Percentiles rank a stretch among this genome's conserved stretches.
Evolutionary conservation across 257 asterid genomes (phyloP).

Genomic region (Linderniella brevidens): DNA sequence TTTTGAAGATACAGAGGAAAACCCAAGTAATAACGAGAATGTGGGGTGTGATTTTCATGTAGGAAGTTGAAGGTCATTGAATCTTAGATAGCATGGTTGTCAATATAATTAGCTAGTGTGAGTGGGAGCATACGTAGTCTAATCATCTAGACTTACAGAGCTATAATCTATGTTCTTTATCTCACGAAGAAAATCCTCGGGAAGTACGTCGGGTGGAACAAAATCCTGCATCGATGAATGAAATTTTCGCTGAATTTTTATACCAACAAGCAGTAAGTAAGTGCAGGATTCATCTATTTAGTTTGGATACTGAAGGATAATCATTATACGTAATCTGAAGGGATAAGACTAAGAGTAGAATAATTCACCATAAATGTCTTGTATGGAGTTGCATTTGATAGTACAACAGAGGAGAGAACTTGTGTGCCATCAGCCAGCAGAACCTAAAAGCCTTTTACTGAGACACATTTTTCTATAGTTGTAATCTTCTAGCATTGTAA

Average conservation of each 20-base stretch:
- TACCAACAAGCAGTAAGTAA: too few relatives aligned
- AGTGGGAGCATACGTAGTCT: background rate
- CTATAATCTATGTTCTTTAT: constrained; percentile 68
- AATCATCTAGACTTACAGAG: constrained; percentile 49
- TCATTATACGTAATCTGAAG: constrained; percentile 6
- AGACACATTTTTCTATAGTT: constrained; percentile 10
- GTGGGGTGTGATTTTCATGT: too few relatives aligned
- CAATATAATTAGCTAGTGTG: background rate
- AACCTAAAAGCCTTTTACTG: constrained; percentile 38
- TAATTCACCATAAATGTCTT: constrained; percentile 72
- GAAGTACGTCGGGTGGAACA: constrained; percentile 58
- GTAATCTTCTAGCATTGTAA: constrained; percentile 5
- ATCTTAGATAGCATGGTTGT: background rate
- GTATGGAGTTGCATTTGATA: constrained; percentile 98
- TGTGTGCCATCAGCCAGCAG: constrained; percentile 63
- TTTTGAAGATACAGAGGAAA: too few relatives aligned
- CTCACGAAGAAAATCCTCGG: constrained; percentile 47
- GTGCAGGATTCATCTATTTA: too few relatives aligned
- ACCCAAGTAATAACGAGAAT: background rate
- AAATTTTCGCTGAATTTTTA: background rate
- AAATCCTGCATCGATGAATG: constrained; percentile 46
- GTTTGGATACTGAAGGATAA: background rate
- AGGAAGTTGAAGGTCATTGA: too few relatives aligned
- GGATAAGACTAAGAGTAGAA: constrained; percentile 8
- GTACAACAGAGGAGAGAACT: constrained; percentile 64